phyloP scores from a whole-genome alignment of 23 red algal genomes.

The Gracilariopsis chorda region DNA sequence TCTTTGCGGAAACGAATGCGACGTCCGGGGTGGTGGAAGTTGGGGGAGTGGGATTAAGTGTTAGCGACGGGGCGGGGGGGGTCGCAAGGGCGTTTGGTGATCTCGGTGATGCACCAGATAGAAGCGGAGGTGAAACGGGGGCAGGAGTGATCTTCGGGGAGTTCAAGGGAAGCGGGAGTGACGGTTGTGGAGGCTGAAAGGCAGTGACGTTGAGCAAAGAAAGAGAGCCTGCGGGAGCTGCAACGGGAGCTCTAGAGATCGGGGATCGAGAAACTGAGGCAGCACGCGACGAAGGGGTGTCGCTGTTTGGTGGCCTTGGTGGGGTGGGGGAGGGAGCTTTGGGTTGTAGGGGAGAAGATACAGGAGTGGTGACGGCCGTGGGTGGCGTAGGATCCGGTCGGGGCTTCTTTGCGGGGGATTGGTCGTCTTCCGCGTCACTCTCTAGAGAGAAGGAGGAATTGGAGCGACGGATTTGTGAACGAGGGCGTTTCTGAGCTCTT shows the following conservation, averaged over 20 bases:
- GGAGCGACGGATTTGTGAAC: neutral
- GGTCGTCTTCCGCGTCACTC: neutral
- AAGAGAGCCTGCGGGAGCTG: neutral
- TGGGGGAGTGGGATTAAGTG: neutral
- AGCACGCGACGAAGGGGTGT: neutral
- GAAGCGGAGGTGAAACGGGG: neutral
- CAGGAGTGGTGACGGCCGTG: too few species aligned
- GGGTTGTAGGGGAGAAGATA: too few species aligned
- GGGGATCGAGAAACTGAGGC: neutral
- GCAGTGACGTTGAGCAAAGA: neutral
- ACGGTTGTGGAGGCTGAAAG: too few species aligned
- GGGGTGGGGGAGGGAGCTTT: too few species aligned
- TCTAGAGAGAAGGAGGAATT: neutral
- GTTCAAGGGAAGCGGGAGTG: neutral
- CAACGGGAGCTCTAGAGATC: too few species aligned
- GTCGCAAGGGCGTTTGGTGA: slow-evolving; percentile 19
- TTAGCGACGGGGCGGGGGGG: neutral
- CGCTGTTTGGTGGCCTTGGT: too few species aligned
- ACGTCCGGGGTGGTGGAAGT: neutral
- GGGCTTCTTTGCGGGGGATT: neutral
- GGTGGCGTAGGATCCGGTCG: neutral
- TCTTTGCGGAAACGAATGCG: neutral
- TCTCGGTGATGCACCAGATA: neutral
- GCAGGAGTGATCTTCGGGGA: neutral
- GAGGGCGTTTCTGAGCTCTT: neutral